Evolutionary conservation across 2,329 filamentous ascomycete species (phyloP), one percentile per base, ranked within the genome.

Genomic region (Fusarium pseudonygamai): DNA sequence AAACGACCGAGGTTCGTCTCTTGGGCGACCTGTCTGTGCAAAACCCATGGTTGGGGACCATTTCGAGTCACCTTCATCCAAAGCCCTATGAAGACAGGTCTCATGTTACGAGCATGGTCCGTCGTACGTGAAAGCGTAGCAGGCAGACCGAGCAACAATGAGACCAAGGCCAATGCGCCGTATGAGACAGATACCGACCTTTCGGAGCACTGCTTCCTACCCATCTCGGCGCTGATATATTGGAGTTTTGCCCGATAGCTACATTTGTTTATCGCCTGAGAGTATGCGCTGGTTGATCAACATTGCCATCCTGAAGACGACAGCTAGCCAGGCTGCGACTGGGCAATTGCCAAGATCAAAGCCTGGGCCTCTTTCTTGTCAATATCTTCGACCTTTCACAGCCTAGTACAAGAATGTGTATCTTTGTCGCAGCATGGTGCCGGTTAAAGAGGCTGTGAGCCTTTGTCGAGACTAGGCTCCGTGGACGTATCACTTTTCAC

Each of bases 201-300:
- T 9, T 12, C 18, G 24, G 49, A 13, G 26, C 6, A 37, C 9
- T 8, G 24, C 18, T 53, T 26, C 18, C 32, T 16, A 15, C 6
- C 15, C n/a, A 22, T 36, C 13, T 52, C 5, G 7, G 8, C 18
- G 1, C 13, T 36, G 43, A 22, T 22, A 7, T 9, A 9, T 15
- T 15, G 6, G 1, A 28, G 9, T 11, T 6, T 46, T 7, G 3
- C 6, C 4, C 8, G 6, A 20, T 28, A 4, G 24, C 24, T 28
- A 46, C 12, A 46, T 46, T 26, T 26, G 1, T 20, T 11, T 13
- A 34, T 50, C 12, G 6, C 7, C 16, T 3, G 2, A 20, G 30
- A 50, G n/a, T 1, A 24, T 3, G 14, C 9, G 6, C 49, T 52
- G n/a, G 20, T 20, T 20, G n/a, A 13, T 36, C 30, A 32, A 36